Evolutionary conservation across 768 basidiomycete species (phyloP).

Genomic region (Neoboletus magnificus): DNA sequence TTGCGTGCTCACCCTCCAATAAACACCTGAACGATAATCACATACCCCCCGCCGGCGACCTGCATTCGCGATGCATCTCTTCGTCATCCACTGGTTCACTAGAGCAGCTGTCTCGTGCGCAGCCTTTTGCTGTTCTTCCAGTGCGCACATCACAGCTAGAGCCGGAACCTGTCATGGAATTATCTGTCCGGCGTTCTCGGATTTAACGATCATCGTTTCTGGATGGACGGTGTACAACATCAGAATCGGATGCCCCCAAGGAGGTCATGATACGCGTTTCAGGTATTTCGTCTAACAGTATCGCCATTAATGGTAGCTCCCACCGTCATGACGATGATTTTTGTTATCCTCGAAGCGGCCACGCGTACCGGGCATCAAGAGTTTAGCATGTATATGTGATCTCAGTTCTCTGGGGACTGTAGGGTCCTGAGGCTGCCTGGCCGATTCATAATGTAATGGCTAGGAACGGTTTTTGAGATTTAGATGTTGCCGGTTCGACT

Average conservation of each 20-base stretch:
- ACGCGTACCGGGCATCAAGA: not conserved
- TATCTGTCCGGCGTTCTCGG: conserved; percentile 15
- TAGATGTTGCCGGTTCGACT: not conserved
- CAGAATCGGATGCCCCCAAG: no score
- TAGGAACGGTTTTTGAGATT: not conserved
- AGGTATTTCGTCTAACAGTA: not conserved
- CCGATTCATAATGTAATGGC: not conserved
- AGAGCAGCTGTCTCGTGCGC: conserved; percentile 3
- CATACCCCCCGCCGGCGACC: not conserved
- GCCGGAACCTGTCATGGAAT: conserved; percentile 33
- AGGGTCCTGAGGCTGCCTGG: not conserved
- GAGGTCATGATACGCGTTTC: not conserved
- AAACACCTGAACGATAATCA: not conserved
- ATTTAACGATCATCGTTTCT: not conserved
- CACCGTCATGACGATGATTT: not conserved
- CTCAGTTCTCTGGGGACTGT: not conserved
- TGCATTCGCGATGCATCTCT: not conserved
- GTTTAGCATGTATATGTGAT: no score
- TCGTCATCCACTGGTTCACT: not conserved
- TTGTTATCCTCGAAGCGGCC: not conserved
- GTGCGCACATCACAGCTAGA: conserved; percentile 33
- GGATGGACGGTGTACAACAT: not conserved
- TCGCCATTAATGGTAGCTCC: not conserved
- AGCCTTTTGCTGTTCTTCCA: conserved; percentile 19
- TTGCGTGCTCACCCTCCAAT: not conserved